A percentile compares a stretch with the other conserved stretches of the same genome.
Conservation (phyloP, 768 basidiomycete genomes). For the Russula compacta region DNA sequence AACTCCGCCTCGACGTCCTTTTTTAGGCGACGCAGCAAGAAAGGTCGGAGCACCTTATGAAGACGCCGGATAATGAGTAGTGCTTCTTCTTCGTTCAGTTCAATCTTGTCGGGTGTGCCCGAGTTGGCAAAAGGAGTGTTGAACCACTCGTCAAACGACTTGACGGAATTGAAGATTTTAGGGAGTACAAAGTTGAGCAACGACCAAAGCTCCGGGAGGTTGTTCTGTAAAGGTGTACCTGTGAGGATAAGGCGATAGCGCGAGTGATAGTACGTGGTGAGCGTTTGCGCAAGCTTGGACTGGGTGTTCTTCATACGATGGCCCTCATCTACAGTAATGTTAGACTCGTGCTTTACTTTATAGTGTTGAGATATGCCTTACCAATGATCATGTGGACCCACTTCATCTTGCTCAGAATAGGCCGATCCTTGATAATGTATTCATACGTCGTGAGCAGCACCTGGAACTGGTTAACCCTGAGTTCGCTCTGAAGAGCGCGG, state of each 20-base stretch:
- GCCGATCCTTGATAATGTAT: conserved; percentile 97
- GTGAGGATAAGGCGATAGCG: conserved; percentile 91
- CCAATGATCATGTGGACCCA: conserved; percentile 98
- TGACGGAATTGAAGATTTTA: conserved; percentile 97
- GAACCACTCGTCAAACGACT: conserved; percentile 99
- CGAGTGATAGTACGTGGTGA: conserved; percentile 88
- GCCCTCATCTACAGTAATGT: conserved; percentile 61
- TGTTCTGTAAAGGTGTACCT: conserved; percentile 94
- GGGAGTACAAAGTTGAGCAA: conserved; percentile 91
- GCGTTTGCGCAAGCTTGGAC: conserved; percentile 81
- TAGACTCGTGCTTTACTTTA: not conserved
- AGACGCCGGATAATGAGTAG: conserved; percentile 92
- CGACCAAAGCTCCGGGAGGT: conserved; percentile 92
- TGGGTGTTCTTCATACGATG: conserved; percentile 97
- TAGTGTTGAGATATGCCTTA: conserved; percentile 28
- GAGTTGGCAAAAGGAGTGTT: conserved; percentile 99
- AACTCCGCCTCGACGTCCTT: conserved; percentile 95
- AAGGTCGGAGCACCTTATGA: conserved; percentile 93
- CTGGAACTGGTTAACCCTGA: conserved; percentile 79
- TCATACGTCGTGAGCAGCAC: conserved; percentile 93
- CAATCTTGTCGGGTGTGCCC: conserved; percentile 96
- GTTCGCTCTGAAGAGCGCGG: conserved; percentile 63
- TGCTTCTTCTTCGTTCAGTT: conserved; percentile 99
- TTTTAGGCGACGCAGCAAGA: conserved; percentile 86
- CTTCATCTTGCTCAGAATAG: conserved; percentile 78